phyloP scores from a whole-genome alignment of 129 eudicot species.

The Escallonia herrerae region DNA sequence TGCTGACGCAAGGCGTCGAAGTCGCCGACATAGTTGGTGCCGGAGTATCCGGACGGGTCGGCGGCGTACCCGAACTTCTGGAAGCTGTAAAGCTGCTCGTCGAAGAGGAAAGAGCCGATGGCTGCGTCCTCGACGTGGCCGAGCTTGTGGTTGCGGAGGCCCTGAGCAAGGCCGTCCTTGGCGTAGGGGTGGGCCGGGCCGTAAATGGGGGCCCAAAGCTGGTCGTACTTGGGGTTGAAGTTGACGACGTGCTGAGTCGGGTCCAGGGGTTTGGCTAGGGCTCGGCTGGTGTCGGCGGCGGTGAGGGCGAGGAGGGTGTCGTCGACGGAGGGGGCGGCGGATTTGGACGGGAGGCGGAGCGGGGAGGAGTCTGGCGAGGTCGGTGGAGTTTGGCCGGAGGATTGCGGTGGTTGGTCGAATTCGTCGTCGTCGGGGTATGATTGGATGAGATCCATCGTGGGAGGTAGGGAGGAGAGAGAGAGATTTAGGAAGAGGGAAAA shows the following conservation, averaged over 20 bases:
- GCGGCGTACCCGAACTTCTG: conserved; percentile 84
- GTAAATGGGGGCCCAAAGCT: conserved; percentile 89
- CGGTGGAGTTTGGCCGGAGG: not conserved
- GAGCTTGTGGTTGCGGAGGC: conserved; percentile 89
- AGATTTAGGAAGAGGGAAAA: conserved; percentile 13
- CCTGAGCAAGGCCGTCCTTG: conserved; percentile 95
- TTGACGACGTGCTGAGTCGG: conserved; percentile 76
- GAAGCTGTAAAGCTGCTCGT: conserved; percentile 86
- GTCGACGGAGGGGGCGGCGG: conserved; percentile 88
- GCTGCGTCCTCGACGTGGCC: conserved; percentile 88
- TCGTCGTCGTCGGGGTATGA: conserved; percentile 37
- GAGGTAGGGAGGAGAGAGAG: too few species aligned
- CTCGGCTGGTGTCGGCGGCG: conserved; percentile 34
- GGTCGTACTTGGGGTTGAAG: conserved; percentile 92
- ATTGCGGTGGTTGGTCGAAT: not conserved
- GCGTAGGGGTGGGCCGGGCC: conserved; percentile 97
- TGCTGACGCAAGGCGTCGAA: conserved; percentile 39
- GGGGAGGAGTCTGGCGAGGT: conserved; percentile 71
- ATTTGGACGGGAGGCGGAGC: conserved; percentile 61
- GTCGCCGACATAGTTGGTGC: conserved; percentile 72
- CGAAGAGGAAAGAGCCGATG: conserved; percentile 63
- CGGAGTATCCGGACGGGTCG: conserved; percentile 63
- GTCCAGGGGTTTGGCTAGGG: conserved; percentile 64
- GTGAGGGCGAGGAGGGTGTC: conserved; percentile 87
- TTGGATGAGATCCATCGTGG: conserved; percentile 32